phyloP scores from a whole-genome alignment of 2,329 filamentous ascomycete genomes.

The Hypoxylon rubiginosum region DNA sequence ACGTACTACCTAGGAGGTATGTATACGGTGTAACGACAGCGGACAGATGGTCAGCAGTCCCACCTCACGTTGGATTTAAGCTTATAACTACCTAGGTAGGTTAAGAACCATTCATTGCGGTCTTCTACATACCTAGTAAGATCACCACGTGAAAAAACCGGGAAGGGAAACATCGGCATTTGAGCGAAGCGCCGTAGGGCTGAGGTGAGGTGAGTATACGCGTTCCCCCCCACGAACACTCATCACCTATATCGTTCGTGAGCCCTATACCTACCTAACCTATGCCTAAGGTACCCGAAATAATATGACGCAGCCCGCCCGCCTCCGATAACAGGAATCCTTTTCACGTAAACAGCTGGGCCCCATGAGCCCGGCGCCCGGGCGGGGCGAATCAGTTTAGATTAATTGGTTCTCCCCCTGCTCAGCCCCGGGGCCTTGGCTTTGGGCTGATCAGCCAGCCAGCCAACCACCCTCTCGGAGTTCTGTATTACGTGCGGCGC shows the following conservation, averaged over 20 bases:
- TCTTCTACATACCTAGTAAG: not conserved
- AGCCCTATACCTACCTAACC: too few species aligned
- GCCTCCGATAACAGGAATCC: too few species aligned
- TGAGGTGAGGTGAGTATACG: too few species aligned
- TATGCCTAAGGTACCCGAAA: too few species aligned
- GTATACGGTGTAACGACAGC: not conserved
- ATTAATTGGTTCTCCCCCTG: not conserved
- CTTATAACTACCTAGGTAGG: not conserved
- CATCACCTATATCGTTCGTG: too few species aligned
- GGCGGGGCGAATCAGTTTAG: not conserved
- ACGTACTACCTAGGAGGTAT: not conserved
- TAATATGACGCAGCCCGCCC: too few species aligned
- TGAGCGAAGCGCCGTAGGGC: not conserved
- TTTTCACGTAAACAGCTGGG: too few species aligned
- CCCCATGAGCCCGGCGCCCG: not conserved
- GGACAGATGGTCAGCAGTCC: not conserved
- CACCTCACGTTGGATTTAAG: constrained; percentile 6
- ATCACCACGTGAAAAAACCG: not conserved
- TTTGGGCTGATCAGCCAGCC: not conserved
- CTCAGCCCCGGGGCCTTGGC: not conserved
- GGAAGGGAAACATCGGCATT: not conserved
- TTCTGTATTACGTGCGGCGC: too few species aligned
- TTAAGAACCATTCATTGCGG: not conserved
- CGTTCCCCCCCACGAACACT: not conserved
- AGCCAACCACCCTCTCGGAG: too few species aligned